A percentile compares a stretch with the other conserved stretches of the same genome.
phyloP scores from a whole-genome alignment of 306 rosid species.

The Bauhinia variegata region DNA sequence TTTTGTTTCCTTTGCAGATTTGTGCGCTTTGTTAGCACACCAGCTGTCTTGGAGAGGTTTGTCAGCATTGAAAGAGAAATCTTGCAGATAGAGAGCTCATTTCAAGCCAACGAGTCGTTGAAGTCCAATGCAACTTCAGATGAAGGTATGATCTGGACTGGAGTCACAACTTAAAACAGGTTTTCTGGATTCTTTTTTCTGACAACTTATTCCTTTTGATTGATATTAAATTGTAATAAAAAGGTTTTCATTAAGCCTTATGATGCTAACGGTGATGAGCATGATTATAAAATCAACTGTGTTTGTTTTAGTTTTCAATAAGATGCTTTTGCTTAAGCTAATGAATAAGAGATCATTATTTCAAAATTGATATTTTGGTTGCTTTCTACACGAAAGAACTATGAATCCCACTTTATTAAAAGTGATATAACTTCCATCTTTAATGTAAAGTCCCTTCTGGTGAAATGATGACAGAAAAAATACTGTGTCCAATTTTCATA shows the following conservation, averaged over 20 bases:
- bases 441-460: background rate
- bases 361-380: too few species aligned
- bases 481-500: conserved; percentile 1
- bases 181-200: conserved; percentile 27
- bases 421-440: too few species aligned
- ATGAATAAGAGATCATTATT: background rate
- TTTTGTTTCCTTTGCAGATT: conserved; percentile 47
- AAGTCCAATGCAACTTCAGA: conserved; percentile 29
- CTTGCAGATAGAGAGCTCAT: conserved; percentile 62
- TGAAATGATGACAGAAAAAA: too few species aligned
- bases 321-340: background rate
- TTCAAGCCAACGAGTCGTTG: too few species aligned
- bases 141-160: conserved; percentile 41
- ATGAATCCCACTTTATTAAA: too few species aligned
- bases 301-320: too few species aligned
- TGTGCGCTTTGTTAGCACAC: conserved; percentile 78
- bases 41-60: conserved; percentile 72
- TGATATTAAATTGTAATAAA: conserved; percentile 17
- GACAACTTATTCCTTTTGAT: conserved; percentile 4
- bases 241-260: background rate
- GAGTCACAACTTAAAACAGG: conserved; percentile 21
- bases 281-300: too few species aligned
- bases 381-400: too few species aligned
- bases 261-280: background rate
- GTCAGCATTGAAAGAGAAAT: conserved; percentile 63